Percentiles rank a stretch among this genome's conserved stretches.
Evolutionary conservation across 768 basidiomycete species (phyloP).

Genomic region (Punctularia strigosozonata): DNA sequence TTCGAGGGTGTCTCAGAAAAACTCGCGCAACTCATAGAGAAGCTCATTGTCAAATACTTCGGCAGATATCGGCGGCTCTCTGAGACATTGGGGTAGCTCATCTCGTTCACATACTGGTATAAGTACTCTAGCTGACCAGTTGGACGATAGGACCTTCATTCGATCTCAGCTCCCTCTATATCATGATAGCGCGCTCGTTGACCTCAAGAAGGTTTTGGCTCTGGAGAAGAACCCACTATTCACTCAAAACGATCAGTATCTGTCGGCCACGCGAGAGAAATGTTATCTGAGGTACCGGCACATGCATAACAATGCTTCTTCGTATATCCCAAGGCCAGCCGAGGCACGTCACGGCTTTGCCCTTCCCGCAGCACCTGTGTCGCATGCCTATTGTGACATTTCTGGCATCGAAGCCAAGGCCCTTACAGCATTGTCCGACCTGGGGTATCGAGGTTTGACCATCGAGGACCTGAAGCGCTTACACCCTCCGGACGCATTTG

Average conservation of each 20-base stretch:
- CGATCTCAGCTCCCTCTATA: too few species aligned
- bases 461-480: slow-evolving; percentile 10
- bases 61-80: slow-evolving; percentile 27
- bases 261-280: slow-evolving; percentile 8
- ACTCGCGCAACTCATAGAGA: slow-evolving; percentile 17
- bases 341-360: too few species aligned
- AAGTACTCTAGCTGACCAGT: too few species aligned
- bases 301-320: too few species aligned
- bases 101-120: neutral
- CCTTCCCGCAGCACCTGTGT: too few species aligned
- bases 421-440: neutral
- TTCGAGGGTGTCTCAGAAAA: slow-evolving; percentile 20
- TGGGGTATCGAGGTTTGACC: slow-evolving; percentile 1
- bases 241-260: slow-evolving; percentile 22
- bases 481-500: slow-evolving; percentile 9
- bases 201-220: slow-evolving; percentile 21
- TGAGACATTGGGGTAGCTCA: slow-evolving; percentile 22
- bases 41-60: slow-evolving; percentile 23
- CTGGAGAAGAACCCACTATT: slow-evolving; percentile 28
- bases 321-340: too few species aligned
- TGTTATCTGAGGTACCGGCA: too few species aligned
- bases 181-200: slow-evolving; percentile 9
- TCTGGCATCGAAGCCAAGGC: neutral
- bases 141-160: slow-evolving; percentile 19
- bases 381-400: too few species aligned